These are phyloP conservation scores for Phytopythium vexans DNA, from an alignment of 352 stramenopile genomes.

Conservation along the genomic window DNA sequence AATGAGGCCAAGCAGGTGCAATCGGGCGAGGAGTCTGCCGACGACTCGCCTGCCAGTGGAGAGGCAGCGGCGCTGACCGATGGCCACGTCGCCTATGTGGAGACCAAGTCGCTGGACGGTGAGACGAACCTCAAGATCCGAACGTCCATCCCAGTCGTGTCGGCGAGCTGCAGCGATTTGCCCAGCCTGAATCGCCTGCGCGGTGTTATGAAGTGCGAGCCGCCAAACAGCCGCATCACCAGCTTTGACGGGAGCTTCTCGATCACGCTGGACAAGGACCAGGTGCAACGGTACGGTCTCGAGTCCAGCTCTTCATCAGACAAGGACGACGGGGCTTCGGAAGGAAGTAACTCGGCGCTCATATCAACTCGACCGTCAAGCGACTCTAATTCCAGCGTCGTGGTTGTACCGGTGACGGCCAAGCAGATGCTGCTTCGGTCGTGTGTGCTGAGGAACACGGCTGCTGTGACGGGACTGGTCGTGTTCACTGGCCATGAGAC, in stretches of 20 bases:
- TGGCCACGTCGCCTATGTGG: slow-evolving; percentile 70
- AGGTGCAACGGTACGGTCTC: slow-evolving; percentile 39
- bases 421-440: slow-evolving; percentile 90
- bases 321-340: no score
- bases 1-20: slow-evolving; percentile 8
- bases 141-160: slow-evolving; percentile 57
- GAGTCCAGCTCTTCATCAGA: not conserved
- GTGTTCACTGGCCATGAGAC: slow-evolving; percentile 89
- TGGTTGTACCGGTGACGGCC: slow-evolving; percentile 62
- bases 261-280: slow-evolving; percentile 23
- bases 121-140: slow-evolving; percentile 87
- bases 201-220: slow-evolving; percentile 66
- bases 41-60: slow-evolving; percentile 1
- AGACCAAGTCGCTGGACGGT: slow-evolving; percentile 83
- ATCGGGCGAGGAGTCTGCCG: not conserved
- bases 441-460: slow-evolving; percentile 87
- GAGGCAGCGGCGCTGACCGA: slow-evolving; percentile 9
- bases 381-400: slow-evolving; percentile 1
- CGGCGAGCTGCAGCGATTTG: slow-evolving; percentile 22
- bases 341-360: no score
- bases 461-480: slow-evolving; percentile 76
- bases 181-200: slow-evolving; percentile 40
- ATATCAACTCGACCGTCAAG: not conserved
- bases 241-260: slow-evolving; percentile 80
- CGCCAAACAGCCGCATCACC: slow-evolving; percentile 83